Base-by-base conservation (phyloP, 1,284 basidiomycete species). In the Microbotryomycetes sp. region DNA sequence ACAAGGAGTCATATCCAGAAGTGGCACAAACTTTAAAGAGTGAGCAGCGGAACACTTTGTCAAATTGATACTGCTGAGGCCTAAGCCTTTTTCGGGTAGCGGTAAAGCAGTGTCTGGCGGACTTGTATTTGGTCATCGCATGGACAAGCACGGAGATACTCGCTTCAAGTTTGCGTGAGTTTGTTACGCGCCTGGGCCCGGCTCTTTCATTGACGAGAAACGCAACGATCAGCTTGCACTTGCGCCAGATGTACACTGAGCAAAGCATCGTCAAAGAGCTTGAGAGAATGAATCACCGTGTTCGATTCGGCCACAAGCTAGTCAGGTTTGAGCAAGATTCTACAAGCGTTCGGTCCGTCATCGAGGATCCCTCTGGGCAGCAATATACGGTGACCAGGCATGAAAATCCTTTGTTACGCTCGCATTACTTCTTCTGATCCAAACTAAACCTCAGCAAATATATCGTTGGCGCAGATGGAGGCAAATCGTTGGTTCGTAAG, bases 201-300 rank as follows among this genome's bases (percentile, higher is more conserved):
- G n/a, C n/a, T n/a, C n/a, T n/a, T n/a, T n/a, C n/a, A n/a, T n/a
- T n/a, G n/a, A n/a, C n/a, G n/a, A n/a, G n/a, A n/a, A n/a, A n/a
- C n/a, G n/a, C n/a, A n/a, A n/a, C n/a, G n/a, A n/a, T 21, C 45
- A 60, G 53, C 45, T 52, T 64, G 2, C 62, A 64, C 45, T 30
- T 64, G n/a, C 59, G 62, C n/a, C 62, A 64, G 45, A 59, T 56
- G n/a, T 30, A 61, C 29, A 64, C 54, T 31, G 62, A 64, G 27
- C 45, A 53, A 9, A 28, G 27, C 30, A 54, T 64, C 50, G 62
- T 61, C 35, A 46, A 64, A 27, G 59, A 31, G n/a, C 53, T 61
- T 15, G 55, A 45, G 3, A 27, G 23, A 13, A 15, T 27, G 15
- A 35, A 18, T 4, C 5, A 27, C 45, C 24, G 45, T 11, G 23